Evolutionary conservation across 805 yeast genomes (phyloP), one percentile per base, ranked within the genome.

Genomic region (Candida khao-thaluensis): DNA sequence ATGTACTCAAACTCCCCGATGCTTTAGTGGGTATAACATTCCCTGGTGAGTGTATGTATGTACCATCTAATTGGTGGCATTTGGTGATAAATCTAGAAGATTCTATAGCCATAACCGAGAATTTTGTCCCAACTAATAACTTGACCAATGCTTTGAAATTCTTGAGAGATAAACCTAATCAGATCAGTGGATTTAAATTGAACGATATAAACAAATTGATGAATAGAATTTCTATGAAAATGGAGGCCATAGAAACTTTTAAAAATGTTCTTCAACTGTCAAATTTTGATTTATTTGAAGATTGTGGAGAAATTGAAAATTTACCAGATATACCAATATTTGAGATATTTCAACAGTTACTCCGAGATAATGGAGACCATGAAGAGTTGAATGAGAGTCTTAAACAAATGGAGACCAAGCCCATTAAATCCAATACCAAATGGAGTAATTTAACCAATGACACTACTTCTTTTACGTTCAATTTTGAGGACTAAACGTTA

Each of bases 51-150:
- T 82, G 88, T 44, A 76, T 88, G 72, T 79, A 84, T 56, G 97
- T 89, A 6, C 97, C 97, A 3, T 74, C 89, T n/a, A 95, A 95
- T 1, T 89, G 97, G 97, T 89, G 97, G 97, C 97, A 89, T 66
- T 69, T 81, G 33, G 97, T 90, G 21, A 85, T 89, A n/a, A 89
- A 89, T 51, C 53, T 89, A 9, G 85, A 82, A 42, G 88, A 83
- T 54, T 70, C 81, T n/a, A 80, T 89, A 14, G 97, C 96, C 0
- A 62, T 89, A 51, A 89, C 97, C 0, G 95, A 87, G 48, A 89
- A 89, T 58, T 89, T 90, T 59, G 90, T 87, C 8, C 95, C 96
- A 0, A 56, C 57, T 28, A 71, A 77, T 30, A 77, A 79, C 43
- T 58, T 89, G 25, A 67, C 74, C n/a, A 65, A 71, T 25, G 93